Evolutionary conservation across 1,284 basidiomycete species (phyloP).

Genomic region (Microbotryum silenes-acaulis): DNA sequence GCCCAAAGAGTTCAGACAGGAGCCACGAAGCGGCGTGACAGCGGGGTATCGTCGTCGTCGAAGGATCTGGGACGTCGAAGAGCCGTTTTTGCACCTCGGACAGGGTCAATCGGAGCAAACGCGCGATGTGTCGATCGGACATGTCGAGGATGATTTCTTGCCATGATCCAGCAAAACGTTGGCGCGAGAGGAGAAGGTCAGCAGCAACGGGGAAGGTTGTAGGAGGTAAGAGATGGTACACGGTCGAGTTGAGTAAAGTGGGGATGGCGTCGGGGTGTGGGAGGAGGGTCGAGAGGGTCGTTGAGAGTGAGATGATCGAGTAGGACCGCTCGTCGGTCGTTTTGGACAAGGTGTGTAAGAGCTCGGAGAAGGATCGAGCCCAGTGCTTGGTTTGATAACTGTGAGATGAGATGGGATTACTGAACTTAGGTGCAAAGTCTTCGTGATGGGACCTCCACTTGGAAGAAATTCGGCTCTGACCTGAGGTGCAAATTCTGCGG

Average conservation of each 20-base stretch:
- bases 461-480: neutral
- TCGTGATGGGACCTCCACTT: no score
- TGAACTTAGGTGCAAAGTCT: neutral
- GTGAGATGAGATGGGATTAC: neutral
- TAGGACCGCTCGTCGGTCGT: neutral
- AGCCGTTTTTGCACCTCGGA: neutral
- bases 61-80: neutral
- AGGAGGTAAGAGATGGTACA: slow-evolving; percentile 10
- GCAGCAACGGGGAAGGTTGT: slow-evolving; percentile 8
- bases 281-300: neutral
- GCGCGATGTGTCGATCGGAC: slow-evolving; percentile 9
- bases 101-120: slow-evolving; percentile 14
- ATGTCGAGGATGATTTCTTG: slow-evolving; percentile 5
- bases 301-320: slow-evolving; percentile 1
- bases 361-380: neutral
- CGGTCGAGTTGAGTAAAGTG: neutral
- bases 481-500: slow-evolving; percentile 39
- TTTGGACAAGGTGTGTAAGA: slow-evolving; percentile 11
- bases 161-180: slow-evolving; percentile 12
- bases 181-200: slow-evolving; percentile 6
- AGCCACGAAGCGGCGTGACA: slow-evolving; percentile 3
- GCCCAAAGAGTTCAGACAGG: slow-evolving; percentile 13
- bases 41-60: neutral
- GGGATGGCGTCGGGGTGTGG: neutral
- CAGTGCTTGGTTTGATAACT: neutral